Evolutionary conservation across 768 basidiomycete species (phyloP).

Genomic region (Amanita rimosa): DNA sequence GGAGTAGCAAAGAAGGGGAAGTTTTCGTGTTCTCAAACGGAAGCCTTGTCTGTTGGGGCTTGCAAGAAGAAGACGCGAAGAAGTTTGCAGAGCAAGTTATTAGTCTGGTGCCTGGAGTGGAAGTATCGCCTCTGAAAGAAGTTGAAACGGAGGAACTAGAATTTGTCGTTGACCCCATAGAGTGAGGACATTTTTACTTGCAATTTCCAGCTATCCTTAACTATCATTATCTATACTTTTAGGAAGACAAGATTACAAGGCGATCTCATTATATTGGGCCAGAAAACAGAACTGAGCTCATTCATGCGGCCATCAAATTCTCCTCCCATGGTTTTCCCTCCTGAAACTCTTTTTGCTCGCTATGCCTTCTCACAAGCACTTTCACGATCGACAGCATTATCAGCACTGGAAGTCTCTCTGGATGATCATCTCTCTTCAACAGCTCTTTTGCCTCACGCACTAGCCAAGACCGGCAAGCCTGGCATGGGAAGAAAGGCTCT

Average conservation of each 20-base stretch:
- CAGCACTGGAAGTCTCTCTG: conserved; percentile 76
- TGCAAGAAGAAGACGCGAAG: conserved; percentile 64
- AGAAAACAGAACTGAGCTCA: conserved; percentile 46
- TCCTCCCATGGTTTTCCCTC: conserved; percentile 47
- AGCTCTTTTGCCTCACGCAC: conserved; percentile 62
- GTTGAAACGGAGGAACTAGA: conserved; percentile 86
- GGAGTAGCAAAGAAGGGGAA: conserved; percentile 48
- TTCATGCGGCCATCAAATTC: conserved; percentile 31
- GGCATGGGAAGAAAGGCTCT: conserved; percentile 72
- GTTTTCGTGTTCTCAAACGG: conserved; percentile 85
- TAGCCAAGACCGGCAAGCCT: conserved; percentile 74
- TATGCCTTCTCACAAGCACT: conserved; percentile 91
- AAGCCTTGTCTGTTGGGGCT: conserved; percentile 85
- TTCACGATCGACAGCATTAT: conserved; percentile 79
- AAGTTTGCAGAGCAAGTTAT: conserved; percentile 58
- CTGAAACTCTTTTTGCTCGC: conserved; percentile 68
- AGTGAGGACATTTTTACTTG: conserved; percentile 45
- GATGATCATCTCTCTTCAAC: conserved; percentile 80
- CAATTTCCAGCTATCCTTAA: conserved; percentile 6
- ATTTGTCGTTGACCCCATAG: conserved; percentile 82
- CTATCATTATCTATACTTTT: conserved; percentile 3
- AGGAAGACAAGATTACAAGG: conserved; percentile 86
- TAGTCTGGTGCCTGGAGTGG: conserved; percentile 36
- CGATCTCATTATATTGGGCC: conserved; percentile 84
- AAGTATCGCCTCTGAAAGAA: conserved; percentile 54